Evolutionary conservation across 805 yeast species (phyloP).

Genomic region (Lipomyces japonicus): DNA sequence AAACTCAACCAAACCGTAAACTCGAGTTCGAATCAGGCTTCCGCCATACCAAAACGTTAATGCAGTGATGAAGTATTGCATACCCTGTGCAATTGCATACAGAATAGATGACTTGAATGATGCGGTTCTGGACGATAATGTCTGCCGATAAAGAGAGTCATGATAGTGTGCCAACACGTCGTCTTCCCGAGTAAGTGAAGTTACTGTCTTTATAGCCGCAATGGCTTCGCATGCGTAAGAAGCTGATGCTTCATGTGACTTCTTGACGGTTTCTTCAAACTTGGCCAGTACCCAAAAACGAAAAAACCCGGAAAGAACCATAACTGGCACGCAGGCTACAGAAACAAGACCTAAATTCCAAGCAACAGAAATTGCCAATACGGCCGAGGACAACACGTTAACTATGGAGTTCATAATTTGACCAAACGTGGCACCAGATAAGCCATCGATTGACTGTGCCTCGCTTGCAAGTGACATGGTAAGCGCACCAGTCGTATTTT

Average conservation of each 20-base stretch:
- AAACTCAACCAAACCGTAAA: slow-evolving; percentile 37
- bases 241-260: slow-evolving; percentile 41
- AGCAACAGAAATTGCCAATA: slow-evolving; percentile 41
- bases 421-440: slow-evolving; percentile 36
- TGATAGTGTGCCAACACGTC: slow-evolving; percentile 38
- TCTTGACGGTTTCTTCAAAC: slow-evolving; percentile 40
- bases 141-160: slow-evolving; percentile 18
- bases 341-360: slow-evolving; percentile 45
- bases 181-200: slow-evolving; percentile 42
- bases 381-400: slow-evolving; percentile 41
- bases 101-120: slow-evolving; percentile 35
- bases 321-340: slow-evolving; percentile 37
- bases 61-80: slow-evolving; percentile 43
- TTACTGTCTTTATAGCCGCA: slow-evolving; percentile 42
- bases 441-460: slow-evolving; percentile 34
- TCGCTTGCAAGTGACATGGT: slow-evolving; percentile 33
- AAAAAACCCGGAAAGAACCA: slow-evolving; percentile 42
- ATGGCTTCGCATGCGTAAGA: slow-evolving; percentile 43
- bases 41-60: slow-evolving; percentile 47
- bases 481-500: slow-evolving; percentile 33
- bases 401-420: slow-evolving; percentile 36
- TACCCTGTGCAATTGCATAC: slow-evolving; percentile 41
- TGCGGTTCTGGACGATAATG: slow-evolving; percentile 37
- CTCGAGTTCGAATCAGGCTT: slow-evolving; percentile 36
- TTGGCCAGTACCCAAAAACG: slow-evolving; percentile 38